phyloP scores from a whole-genome alignment of 371 early-diverging fungal species.

The Mortierella sp. region DNA sequence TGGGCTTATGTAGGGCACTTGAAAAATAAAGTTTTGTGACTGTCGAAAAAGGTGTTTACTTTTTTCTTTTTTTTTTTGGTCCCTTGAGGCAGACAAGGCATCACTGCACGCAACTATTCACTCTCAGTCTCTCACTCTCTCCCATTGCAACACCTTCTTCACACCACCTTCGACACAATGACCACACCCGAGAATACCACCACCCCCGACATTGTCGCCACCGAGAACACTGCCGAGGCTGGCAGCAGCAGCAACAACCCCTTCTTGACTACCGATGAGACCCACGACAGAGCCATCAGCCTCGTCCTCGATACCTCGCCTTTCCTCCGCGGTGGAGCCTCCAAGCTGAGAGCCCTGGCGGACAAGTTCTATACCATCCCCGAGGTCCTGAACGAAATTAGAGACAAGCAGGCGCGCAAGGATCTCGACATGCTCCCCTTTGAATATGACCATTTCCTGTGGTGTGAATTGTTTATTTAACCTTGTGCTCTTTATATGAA shows the following conservation, averaged over 20 bases:
- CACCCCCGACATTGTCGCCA: conserved; percentile 9
- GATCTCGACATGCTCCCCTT: conserved; percentile 75
- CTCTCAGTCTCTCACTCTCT: background rate
- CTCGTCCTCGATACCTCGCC: conserved; percentile 82
- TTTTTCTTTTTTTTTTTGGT: conserved; percentile 1
- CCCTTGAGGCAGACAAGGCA: background rate
- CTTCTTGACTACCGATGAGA: conserved; percentile 43
- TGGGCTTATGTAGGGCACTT: conserved; percentile 79
- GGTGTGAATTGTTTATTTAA: background rate
- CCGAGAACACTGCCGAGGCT: conserved; percentile 11
- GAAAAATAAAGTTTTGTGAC: conserved; percentile 1
- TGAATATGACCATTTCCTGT: conserved; percentile 43
- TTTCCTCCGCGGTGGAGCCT: conserved; percentile 66
- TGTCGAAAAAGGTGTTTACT: conserved; percentile 6
- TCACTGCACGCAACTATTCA: background rate
- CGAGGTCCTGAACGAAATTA: conserved; percentile 90
- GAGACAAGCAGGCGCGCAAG: conserved; percentile 82
- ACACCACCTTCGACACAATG: conserved; percentile 24
- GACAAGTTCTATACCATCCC: conserved; percentile 87
- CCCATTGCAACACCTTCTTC: background rate
- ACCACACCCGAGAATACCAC: conserved; percentile 21
- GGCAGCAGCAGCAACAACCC: conserved; percentile 34
- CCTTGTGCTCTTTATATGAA: background rate
- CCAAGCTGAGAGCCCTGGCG: conserved; percentile 66
- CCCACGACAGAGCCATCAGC: conserved; percentile 45